Evolutionary conservation across 345 rosid species (phyloP).

Genomic region (Euclidium syriacum): DNA sequence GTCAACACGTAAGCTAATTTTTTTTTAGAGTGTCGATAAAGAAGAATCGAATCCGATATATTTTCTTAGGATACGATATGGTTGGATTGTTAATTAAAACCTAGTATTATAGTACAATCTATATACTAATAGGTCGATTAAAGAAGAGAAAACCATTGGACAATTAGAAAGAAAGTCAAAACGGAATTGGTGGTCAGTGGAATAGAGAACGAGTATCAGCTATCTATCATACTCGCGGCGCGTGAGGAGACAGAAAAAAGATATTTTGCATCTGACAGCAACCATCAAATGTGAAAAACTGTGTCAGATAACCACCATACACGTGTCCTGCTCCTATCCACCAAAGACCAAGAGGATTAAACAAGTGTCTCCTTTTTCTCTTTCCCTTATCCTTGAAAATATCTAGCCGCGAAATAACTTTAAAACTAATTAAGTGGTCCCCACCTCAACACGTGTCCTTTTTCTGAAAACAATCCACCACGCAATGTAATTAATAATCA

Average conservation of each 20-base stretch:
- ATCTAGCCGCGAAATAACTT: slow-evolving; percentile 16
- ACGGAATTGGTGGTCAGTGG: not conserved
- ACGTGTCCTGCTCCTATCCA: slow-evolving; percentile 27
- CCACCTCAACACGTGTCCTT: slow-evolving; percentile 1
- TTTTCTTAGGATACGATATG: too few relatives aligned
- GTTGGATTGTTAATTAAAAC: too few relatives aligned
- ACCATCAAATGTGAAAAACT: not conserved
- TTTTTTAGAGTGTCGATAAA: too few relatives aligned
- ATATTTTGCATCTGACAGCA: slow-evolving; percentile 16
- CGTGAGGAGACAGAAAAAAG: slow-evolving; percentile 14
- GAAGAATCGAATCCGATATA: too few relatives aligned
- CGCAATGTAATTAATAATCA: not conserved
- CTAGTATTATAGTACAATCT: not conserved
- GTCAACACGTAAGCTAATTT: too few relatives aligned
- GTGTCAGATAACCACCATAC: slow-evolving; percentile 21
- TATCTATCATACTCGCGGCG: not conserved
- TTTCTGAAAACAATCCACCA: not conserved
- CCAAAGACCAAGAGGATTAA: not conserved
- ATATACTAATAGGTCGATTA: too few relatives aligned
- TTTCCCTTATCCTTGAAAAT: slow-evolving; percentile 13
- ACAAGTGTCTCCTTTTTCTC: slow-evolving; percentile 23
- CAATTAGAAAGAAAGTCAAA: not conserved
- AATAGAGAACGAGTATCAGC: slow-evolving; percentile 6
- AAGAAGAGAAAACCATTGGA: not conserved
- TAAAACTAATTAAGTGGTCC: not conserved